Percentiles rank a stretch among this genome's conserved stretches.
phyloP scores from a whole-genome alignment of 495 filamentous ascomycete genomes.

The Penicillium turbatum region DNA sequence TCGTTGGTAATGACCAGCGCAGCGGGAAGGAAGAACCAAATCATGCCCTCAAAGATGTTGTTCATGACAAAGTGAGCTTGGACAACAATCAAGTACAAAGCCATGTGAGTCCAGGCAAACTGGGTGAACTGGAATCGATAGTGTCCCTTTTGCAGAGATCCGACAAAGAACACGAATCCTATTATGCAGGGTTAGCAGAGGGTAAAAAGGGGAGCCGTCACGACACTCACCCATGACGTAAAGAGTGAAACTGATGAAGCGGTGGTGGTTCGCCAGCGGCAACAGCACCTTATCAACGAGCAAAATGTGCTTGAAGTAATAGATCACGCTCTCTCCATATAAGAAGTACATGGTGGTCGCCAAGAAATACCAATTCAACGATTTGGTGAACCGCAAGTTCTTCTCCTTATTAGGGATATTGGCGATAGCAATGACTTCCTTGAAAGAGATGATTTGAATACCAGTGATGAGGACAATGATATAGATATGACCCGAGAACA shows the following conservation, averaged over 20 bases:
- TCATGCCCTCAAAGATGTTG: conserved; percentile 99
- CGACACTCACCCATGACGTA: conserved; percentile 81
- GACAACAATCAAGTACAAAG: conserved; percentile 93
- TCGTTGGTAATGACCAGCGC: conserved; percentile 97
- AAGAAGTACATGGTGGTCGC: conserved; percentile 99
- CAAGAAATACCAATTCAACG: conserved; percentile 97
- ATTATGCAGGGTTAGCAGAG: conserved; percentile 11
- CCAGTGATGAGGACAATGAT: conserved; percentile 87
- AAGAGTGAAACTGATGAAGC: conserved; percentile 97
- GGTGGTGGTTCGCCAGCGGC: conserved; percentile 93
- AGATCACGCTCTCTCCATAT: conserved; percentile 97
- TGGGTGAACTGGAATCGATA: conserved; percentile 98
- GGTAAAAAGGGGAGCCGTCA: not conserved
- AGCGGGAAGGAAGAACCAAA: conserved; percentile 99
- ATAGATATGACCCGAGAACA: conserved; percentile 96
- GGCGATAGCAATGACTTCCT: conserved; percentile 97
- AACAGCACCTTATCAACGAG: conserved; percentile 89
- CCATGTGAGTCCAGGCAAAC: conserved; percentile 99
- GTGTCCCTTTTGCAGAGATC: conserved; percentile 89
- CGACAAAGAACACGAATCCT: conserved; percentile 99
- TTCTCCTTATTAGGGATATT: conserved; percentile 88
- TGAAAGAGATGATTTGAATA: conserved; percentile 95
- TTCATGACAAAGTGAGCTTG: conserved; percentile 99
- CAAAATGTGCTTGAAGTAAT: conserved; percentile 98
- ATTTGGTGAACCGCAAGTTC: conserved; percentile 89